These are phyloP conservation scores for Russula compacta DNA, from an alignment of 768 basidiomycete species.

Conservation along the genomic window DNA sequence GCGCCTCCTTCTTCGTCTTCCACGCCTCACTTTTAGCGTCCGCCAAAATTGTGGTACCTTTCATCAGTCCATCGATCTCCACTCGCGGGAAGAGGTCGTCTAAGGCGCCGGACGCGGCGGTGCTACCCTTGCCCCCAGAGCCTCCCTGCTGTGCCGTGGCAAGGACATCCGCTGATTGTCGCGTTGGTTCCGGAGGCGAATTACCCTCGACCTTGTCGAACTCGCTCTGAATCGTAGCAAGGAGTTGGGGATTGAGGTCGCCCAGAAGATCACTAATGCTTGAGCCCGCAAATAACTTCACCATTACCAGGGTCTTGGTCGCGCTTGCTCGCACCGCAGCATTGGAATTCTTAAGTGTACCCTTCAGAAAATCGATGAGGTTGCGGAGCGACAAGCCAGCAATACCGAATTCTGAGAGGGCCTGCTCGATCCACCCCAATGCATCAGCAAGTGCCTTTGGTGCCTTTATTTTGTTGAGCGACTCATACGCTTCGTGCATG, in stretches of 20 bases:
- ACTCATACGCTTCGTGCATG: slow-evolving; percentile 70
- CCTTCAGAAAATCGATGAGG: slow-evolving; percentile 87
- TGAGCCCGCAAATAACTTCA: slow-evolving; percentile 85
- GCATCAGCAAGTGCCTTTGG: slow-evolving; percentile 95
- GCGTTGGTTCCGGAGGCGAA: slow-evolving; percentile 65
- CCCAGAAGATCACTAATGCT: slow-evolving; percentile 89
- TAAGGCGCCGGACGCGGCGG: slow-evolving; percentile 51
- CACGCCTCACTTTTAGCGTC: slow-evolving; percentile 90
- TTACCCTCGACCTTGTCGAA: slow-evolving; percentile 88
- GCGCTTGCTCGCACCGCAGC: slow-evolving; percentile 89
- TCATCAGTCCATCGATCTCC: slow-evolving; percentile 80
- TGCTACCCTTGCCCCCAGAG: slow-evolving; percentile 34
- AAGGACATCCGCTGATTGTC: slow-evolving; percentile 68
- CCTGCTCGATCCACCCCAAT: slow-evolving; percentile 77
- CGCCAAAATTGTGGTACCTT: slow-evolving; percentile 70
- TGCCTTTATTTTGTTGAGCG: slow-evolving; percentile 90
- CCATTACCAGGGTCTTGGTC: slow-evolving; percentile 84
- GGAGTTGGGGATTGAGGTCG: slow-evolving; percentile 88
- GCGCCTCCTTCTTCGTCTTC: slow-evolving; percentile 94
- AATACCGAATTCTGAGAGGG: slow-evolving; percentile 86
- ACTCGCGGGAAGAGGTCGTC: slow-evolving; percentile 95
- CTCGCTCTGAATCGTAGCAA: slow-evolving; percentile 81
- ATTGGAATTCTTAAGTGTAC: slow-evolving; percentile 84
- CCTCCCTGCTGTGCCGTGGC: slow-evolving; percentile 36
- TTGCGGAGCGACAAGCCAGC: slow-evolving; percentile 72